Evolutionary conservation across 169 alveolate species (phyloP), one percentile per base, ranked within the genome.

Genomic region (Cryptosporidium sp.): DNA sequence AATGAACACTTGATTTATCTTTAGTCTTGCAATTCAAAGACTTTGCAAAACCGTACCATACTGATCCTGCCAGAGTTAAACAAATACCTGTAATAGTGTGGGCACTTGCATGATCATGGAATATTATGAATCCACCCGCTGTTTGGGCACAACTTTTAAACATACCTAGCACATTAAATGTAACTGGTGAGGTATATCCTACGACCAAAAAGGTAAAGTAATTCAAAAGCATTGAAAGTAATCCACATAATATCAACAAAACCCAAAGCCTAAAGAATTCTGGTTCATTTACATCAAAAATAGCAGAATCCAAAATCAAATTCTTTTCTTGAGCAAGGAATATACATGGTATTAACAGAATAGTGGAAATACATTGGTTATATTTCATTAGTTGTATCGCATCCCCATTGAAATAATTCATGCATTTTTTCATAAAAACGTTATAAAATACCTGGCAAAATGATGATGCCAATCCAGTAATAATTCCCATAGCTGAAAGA

Each of bases 381-480:
- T 80, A 86, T 50, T 59, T 67, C 67, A 86, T 59, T n/a, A 86
- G 51, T 21, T 52, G 59, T 29, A 58, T 21, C 8, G 84, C 80
- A 31, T 91, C 92, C 7, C 84, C 84, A 41, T 86, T 41, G 68
- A 86, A 23, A 43, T 45, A 31, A 3, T 58, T 58, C 69, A 93
- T 71, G 18, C 93, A 68, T 55, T 68, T 69, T 41, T 92, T 93
- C 91, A 93, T 91, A 21, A 71, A 74, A 7, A 91, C 94, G 12
- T 84, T 93, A 58, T 93, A 93, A 33, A 92, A 52, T 23, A 92
- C 95, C 31, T 93, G 95, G 52, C 86, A 93, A 33, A 91, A 69
- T 8, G 95, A 93, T 21, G 93, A 71, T 41, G 87, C 58, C 2
- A 91, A 69, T 14, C 95, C 95, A 10, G 87, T 69, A 5, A 86